Evolutionary conservation across 257 asterid species (phyloP).

Genomic region (Fraxinus quadrangulata): DNA sequence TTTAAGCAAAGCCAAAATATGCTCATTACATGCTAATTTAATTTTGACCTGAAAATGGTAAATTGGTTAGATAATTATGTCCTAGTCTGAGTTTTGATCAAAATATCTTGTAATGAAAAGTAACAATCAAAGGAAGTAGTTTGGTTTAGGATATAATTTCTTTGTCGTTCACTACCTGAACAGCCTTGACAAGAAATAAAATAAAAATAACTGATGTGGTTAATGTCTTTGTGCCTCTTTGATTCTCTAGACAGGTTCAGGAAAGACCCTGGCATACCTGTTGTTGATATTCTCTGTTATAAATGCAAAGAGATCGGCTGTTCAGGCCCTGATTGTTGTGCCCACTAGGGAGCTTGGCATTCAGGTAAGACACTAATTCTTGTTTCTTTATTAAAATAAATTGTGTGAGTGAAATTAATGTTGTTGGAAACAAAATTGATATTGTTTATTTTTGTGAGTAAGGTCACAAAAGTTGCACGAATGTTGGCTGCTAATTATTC

Average conservation of each 20-base stretch:
- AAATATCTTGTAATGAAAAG: neutral
- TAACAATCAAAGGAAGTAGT: neutral
- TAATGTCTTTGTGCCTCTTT: slow-evolving; percentile 29
- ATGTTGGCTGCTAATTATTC: slow-evolving; percentile 62
- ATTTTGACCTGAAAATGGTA: neutral
- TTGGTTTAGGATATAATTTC: slow-evolving; percentile 3
- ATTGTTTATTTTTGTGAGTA: slow-evolving; percentile 26
- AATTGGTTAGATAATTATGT: neutral
- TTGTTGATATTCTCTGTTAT: slow-evolving; percentile 68
- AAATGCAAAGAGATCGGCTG: slow-evolving; percentile 66
- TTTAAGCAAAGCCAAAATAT: neutral
- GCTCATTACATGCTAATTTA: neutral
- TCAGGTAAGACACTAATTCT: slow-evolving; percentile 54
- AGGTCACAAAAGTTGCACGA: slow-evolving; percentile 95
- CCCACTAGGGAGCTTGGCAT: slow-evolving; percentile 99
- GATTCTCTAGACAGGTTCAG: slow-evolving; percentile 93
- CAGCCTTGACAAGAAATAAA: neutral
- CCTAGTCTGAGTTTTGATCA: neutral
- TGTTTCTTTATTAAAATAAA: slow-evolving; percentile 19
- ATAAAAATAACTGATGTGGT: slow-evolving; percentile 19
- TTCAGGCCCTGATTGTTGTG: slow-evolving; percentile 86
- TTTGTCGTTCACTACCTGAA: slow-evolving; percentile 11
- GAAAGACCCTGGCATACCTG: slow-evolving; percentile 89
- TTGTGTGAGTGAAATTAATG: slow-evolving; percentile 12
- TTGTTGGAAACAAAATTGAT: slow-evolving; percentile 14